Evolutionary conservation across 805 yeast genomes (phyloP).

Genomic region (Candida odintsovae): DNA sequence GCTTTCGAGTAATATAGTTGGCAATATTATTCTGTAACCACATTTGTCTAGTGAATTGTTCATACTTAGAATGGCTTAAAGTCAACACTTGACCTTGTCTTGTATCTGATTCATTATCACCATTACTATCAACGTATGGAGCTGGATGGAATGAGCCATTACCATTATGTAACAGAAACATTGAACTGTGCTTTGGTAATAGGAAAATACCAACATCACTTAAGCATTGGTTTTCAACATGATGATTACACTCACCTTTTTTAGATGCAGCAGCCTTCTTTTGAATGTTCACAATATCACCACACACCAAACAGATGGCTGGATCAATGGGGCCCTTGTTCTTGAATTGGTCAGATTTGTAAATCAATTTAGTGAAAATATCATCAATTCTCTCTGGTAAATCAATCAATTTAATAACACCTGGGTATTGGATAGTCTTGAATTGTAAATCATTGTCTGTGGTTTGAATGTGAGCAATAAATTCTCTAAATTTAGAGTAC

Average conservation of each 20-base stretch:
- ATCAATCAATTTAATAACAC: constrained; percentile 49
- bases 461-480: constrained; percentile 13
- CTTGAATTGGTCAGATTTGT: constrained; percentile 37
- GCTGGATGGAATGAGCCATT: constrained; percentile 82
- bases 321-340: constrained; percentile 49
- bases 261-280: constrained; percentile 45
- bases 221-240: constrained; percentile 57
- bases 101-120: constrained; percentile 73
- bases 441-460: constrained; percentile 19
- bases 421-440: constrained; percentile 53
- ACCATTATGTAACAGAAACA: constrained; percentile 60
- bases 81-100: constrained; percentile 68
- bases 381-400: constrained; percentile 64
- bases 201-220: constrained; percentile 65
- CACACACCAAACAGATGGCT: constrained; percentile 84
- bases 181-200: constrained; percentile 60
- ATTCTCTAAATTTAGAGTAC: constrained; percentile 11
- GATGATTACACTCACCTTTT: constrained; percentile 78
- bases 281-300: constrained; percentile 62
- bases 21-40: constrained; percentile 81
- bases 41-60: constrained; percentile 54
- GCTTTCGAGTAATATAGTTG: constrained; percentile 68
- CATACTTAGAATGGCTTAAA: constrained; percentile 56
- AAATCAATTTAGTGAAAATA: constrained; percentile 57
- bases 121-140: constrained; percentile 82